These are phyloP conservation scores for Saccharomyces hybrid DNA, from an alignment of 1,139 yeast genomes.

Conservation along the genomic window DNA sequence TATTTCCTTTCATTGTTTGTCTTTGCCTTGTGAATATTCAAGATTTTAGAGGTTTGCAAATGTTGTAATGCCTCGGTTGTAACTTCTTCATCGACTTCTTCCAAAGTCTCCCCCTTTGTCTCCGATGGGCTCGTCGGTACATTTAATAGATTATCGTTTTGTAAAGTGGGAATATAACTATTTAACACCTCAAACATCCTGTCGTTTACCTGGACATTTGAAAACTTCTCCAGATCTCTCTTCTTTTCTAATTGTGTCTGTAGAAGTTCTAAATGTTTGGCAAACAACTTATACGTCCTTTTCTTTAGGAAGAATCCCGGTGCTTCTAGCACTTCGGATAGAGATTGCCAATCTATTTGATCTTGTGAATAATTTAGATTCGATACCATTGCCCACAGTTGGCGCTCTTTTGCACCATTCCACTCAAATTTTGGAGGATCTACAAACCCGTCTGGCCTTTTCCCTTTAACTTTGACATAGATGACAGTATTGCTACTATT, in stretches of 20 bases:
- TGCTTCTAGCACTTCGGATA: slow-evolving; percentile 22
- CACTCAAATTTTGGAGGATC: slow-evolving; percentile 39
- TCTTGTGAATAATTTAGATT: slow-evolving; percentile 29
- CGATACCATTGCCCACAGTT: slow-evolving; percentile 38
- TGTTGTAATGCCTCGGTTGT: slow-evolving; percentile 17
- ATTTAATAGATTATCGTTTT: neutral
- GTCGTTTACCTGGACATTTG: neutral
- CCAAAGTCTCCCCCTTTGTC: neutral
- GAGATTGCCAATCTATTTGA: slow-evolving; percentile 36
- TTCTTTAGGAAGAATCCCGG: slow-evolving; percentile 26
- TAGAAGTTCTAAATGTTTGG: slow-evolving; percentile 23
- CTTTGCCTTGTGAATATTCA: slow-evolving; percentile 12
- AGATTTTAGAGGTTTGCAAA: slow-evolving; percentile 23
- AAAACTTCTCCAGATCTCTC: slow-evolving; percentile 6
- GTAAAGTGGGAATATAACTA: slow-evolving; percentile 1
- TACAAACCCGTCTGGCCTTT: slow-evolving; percentile 36
- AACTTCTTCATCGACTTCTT: slow-evolving; percentile 6
- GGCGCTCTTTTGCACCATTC: slow-evolving; percentile 36
- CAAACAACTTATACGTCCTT: slow-evolving; percentile 26
- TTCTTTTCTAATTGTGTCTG: slow-evolving; percentile 21
- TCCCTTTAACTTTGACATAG: slow-evolving; percentile 30
- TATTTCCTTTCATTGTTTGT: slow-evolving; percentile 7
- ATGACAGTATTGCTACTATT: slow-evolving; percentile 26
- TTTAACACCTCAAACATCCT: neutral
- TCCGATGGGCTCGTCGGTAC: neutral